These are phyloP conservation scores for Gracilaria gracilis DNA, from an alignment of 23 red algal genomes.

Conservation along the genomic window DNA sequence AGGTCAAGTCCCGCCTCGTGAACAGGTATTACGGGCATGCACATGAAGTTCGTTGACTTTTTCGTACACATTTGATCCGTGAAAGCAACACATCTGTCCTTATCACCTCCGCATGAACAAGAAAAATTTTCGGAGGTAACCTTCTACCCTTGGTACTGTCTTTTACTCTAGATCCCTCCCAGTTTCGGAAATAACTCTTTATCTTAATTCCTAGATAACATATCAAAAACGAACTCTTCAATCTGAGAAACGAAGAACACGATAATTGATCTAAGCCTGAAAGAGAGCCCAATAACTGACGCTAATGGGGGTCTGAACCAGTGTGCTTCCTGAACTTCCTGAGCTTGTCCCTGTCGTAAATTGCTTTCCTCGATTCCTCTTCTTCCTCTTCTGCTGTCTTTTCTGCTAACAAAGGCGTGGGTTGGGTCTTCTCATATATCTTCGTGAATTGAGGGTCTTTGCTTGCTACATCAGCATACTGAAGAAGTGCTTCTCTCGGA, in stretches of 20 bases:
- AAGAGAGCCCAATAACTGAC: background rate
- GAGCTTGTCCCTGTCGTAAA: slow-evolving; percentile 70
- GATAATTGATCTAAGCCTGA: background rate
- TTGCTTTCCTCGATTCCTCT: slow-evolving; percentile 54
- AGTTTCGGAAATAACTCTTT: background rate
- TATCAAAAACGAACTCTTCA: background rate
- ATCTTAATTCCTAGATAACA: background rate
- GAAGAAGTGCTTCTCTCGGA: slow-evolving; percentile 63
- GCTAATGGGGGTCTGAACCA: slow-evolving; percentile 2
- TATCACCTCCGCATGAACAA: background rate
- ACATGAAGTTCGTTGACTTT: slow-evolving; percentile 40
- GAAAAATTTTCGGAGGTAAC: too few species aligned
- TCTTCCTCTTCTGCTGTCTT: slow-evolving; percentile 75
- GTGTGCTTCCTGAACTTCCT: slow-evolving; percentile 25
- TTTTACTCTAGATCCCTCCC: background rate
- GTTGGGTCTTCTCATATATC: slow-evolving; percentile 61
- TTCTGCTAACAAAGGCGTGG: slow-evolving; percentile 35
- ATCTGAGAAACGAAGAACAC: background rate
- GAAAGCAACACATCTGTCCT: background rate
- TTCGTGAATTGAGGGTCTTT: slow-evolving; percentile 65
- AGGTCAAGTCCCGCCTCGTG: slow-evolving; percentile 79
- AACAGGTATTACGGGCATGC: slow-evolving; percentile 99
- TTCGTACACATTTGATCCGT: background rate
- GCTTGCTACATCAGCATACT: slow-evolving; percentile 52
- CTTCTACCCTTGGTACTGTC: background rate